Base-by-base conservation (phyloP, 2,329 filamentous ascomycete species). In the Sporothrix euskadiensis region DNA sequence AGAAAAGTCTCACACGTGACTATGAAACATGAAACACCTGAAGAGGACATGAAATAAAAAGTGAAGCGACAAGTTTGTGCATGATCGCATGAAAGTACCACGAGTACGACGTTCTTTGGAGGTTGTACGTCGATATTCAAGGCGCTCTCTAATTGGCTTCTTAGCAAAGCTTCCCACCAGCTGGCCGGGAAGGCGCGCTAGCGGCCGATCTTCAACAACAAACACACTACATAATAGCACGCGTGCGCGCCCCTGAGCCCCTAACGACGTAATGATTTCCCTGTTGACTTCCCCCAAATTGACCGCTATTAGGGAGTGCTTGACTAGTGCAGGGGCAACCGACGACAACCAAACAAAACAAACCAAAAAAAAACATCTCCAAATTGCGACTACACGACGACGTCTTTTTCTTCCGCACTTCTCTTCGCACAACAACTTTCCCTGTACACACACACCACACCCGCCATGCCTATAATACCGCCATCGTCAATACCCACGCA, bases 401-500 rank as follows among this genome's bases (percentile, higher is more conserved):
- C 30, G 26, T 2, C 26, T 1, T 26, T 26, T 26, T 26, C 26
- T 26, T 26, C 26, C 26, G 26, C 26, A 26, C 26, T 26, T 26
- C 26, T 26, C 26, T 26, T 26, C 26, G 26, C 26, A 26, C 26
- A 26, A 1, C 26, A 10, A 3, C 19, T 16, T 59, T 16, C 16
- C 26, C 32, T 4, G 4, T 22, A 26, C 8, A 59, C 22, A 59
- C 30, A 16, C 39, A 44, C 35, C 44, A 49, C 44, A 26, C 26
- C 39, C 10, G 22, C 41, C 5, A 71, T 71, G 69, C 57, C 69
- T 19, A 32, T 54, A 44, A 56, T 30, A n/a, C 59, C 47, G 52
- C 84, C 65, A 32, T 83, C 84, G 8, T 78, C 79, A 19, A 52
- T 72, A 59, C 54, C 73, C 2, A 54, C 52, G 4, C 61, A 65